Evolutionary conservation across 2,329 filamentous ascomycete species (phyloP).

Genomic region (Tympanopsis confertula): DNA sequence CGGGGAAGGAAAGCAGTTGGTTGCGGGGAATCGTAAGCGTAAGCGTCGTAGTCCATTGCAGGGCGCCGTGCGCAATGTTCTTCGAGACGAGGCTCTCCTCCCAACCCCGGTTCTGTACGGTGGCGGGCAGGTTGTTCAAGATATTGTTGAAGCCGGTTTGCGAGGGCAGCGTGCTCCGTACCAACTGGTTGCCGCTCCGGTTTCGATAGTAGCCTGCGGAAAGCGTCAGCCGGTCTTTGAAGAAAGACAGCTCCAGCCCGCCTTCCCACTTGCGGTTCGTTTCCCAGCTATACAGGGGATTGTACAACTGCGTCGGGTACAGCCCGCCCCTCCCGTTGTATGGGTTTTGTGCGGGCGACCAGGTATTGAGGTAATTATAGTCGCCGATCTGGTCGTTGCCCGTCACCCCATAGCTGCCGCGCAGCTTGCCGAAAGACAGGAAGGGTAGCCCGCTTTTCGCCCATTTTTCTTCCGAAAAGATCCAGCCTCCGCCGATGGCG

Average conservation of each 20-base stretch:
- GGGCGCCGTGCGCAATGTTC: not conserved
- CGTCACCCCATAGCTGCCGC: not conserved
- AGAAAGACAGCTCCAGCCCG: not conserved
- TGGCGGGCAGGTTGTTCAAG: not conserved
- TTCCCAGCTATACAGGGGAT: not conserved
- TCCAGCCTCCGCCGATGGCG: not conserved
- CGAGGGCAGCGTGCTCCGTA: not conserved
- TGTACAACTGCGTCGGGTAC: no score
- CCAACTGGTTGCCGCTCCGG: not conserved
- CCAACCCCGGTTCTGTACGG: not conserved
- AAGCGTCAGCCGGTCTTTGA: not conserved
- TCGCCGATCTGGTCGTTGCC: not conserved
- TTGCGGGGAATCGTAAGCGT: no score
- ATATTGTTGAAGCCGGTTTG: not conserved
- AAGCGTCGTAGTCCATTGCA: not conserved
- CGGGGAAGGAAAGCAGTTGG: no score
- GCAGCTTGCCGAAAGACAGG: not conserved
- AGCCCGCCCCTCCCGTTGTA: not conserved
- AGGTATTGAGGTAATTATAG: not conserved
- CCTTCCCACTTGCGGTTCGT: not conserved
- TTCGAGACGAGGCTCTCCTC: not conserved
- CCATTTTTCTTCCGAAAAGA: not conserved
- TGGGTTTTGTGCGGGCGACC: not conserved
- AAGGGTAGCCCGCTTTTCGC: no score
- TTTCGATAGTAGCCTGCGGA: not conserved